phyloP scores from a whole-genome alignment of 345 rosid genomes.

The Lumnitzera littorea region DNA sequence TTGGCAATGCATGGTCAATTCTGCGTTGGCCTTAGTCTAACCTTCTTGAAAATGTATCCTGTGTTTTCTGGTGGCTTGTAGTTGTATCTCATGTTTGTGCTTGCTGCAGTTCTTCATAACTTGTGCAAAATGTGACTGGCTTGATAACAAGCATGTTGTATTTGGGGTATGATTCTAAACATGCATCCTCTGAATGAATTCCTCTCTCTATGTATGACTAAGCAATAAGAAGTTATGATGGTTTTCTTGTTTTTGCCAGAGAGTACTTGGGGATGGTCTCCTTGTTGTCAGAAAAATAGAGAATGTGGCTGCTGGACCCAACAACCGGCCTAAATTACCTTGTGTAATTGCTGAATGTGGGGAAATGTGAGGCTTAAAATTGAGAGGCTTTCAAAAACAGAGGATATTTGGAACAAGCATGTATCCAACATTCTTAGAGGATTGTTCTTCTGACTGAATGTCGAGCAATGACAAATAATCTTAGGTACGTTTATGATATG shows the following conservation, averaged over 20 bases:
- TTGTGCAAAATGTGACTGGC: conserved; percentile 98
- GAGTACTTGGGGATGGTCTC: conserved; percentile 91
- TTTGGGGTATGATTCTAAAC: conserved; percentile 65
- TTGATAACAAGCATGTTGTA: conserved; percentile 91
- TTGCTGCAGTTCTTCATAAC: conserved; percentile 83
- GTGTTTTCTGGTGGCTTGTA: not conserved
- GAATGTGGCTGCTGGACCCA: conserved; percentile 92
- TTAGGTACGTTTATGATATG: too few relatives aligned
- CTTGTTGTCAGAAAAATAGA: conserved; percentile 82
- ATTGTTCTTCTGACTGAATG: too few relatives aligned
- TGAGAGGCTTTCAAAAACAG: not conserved
- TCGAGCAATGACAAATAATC: too few relatives aligned
- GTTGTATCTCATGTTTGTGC: not conserved
- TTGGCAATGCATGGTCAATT: too few relatives aligned
- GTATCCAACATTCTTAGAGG: not conserved
- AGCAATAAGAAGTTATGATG: not conserved
- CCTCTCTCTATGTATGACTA: not conserved
- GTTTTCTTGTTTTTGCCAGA: conserved; percentile 24
- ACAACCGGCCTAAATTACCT: conserved; percentile 82
- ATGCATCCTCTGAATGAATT: not conserved
- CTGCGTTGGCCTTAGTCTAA: too few relatives aligned
- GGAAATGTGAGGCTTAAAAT: conserved; percentile 54
- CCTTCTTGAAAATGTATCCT: not conserved
- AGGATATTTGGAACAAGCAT: not conserved
- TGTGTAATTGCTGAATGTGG: conserved; percentile 82